Evolutionary conservation across 1,139 yeast species (phyloP), one percentile per base, ranked within the genome.

Genomic region (Chernovozyma sophiae-reginae): DNA sequence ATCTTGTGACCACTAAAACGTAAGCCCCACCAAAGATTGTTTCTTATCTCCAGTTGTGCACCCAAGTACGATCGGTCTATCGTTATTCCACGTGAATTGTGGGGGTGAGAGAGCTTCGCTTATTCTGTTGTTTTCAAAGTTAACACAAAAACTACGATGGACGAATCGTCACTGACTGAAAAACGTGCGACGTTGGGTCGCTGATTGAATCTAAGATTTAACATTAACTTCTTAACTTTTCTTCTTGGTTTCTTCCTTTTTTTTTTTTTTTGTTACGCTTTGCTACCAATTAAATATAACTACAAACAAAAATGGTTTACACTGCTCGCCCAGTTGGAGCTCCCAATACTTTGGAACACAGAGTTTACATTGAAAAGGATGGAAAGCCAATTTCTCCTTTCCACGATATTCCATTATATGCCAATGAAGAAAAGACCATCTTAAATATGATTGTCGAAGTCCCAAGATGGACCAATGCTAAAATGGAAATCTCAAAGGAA

Each of bases 381-480:
- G 75, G 74, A 30, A 68, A 69, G 55, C 69, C 68, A 42, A 51
- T 61, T 30, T 61, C 67, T 36, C 58, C 67, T 36, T 89, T 90
- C 74, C 98, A 92, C 60, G 98, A 92, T 59, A 73, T 90, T 33
- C 97, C 97, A 30, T 65, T 90, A 46, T 73, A 74, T 41, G 79
- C 92, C 43, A 72, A 84, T 58, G 69, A 69, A 47, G 76, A 70
- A 43, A 68, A 69, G 48, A 77, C 78, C 36, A 75, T 90, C 26
- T 80, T 85, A 47, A 85, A 85, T 65, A 87, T 92, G 89, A 73
- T 92, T 39, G 94, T 87, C 29, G 98, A 92, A 62, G 90, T 92
- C 42, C 97, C 97, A 46, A 79, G 97, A 56, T 87, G 96, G 95
- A 77, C 94, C 45, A 90, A 89, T 62, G 97, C 95, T 34, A 90